phyloP scores from a whole-genome alignment of 352 stramenopile genomes.

The Phytophthora melonis region DNA sequence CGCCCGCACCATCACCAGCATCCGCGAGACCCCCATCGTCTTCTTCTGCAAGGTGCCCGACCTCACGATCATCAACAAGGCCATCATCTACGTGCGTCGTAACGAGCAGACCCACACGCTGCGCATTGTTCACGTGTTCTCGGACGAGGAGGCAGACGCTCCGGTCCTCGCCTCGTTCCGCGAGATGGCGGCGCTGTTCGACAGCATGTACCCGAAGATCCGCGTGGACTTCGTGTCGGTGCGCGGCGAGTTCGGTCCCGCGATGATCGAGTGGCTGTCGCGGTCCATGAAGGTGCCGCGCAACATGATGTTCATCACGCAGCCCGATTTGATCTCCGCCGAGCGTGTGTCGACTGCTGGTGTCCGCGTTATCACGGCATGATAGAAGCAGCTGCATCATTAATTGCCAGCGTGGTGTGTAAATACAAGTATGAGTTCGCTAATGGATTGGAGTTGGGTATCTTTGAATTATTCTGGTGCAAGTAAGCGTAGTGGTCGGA shows the following conservation, averaged over 20 bases:
- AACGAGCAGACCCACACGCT: slow-evolving; percentile 91
- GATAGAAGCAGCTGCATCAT: not conserved
- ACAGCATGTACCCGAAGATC: slow-evolving; percentile 88
- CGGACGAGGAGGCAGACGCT: slow-evolving; percentile 19
- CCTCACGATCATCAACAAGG: no score
- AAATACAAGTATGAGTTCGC: slow-evolving; percentile 8
- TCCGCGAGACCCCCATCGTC: no score
- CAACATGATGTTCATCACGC: slow-evolving; percentile 93
- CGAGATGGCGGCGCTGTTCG: slow-evolving; percentile 68
- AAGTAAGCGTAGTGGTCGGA: no score
- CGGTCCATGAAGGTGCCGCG: slow-evolving; percentile 69
- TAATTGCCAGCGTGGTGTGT: not conserved
- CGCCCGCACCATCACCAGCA: no score
- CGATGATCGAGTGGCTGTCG: no score
- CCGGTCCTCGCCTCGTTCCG: slow-evolving; percentile 33
- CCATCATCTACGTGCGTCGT: no score
- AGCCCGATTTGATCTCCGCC: slow-evolving; percentile 63
- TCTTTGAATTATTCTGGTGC: no score
- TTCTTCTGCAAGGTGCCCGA: no score
- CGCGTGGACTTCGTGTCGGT: slow-evolving; percentile 86
- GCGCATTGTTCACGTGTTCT: slow-evolving; percentile 83
- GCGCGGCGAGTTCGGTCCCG: no score
- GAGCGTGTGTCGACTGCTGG: slow-evolving; percentile 81
- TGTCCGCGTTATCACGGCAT: slow-evolving; percentile 79
- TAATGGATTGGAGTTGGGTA: not conserved